Evolutionary conservation across 148 eudicot genomes (phyloP), one percentile per base, ranked within the genome.

Genomic region (Arbutus unedo): DNA sequence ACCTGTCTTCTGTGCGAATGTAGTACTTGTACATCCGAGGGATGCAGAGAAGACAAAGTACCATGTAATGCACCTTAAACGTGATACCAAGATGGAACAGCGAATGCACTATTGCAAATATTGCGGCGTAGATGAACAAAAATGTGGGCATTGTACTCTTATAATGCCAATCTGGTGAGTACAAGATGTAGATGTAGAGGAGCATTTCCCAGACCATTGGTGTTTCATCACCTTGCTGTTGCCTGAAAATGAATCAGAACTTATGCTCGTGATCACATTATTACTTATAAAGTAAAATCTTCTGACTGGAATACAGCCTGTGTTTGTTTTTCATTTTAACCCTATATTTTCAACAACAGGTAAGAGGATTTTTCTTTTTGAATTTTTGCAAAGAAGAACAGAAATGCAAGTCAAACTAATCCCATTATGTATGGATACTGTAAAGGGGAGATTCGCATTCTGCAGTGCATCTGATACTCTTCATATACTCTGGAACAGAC

Each of bases 131-230:
- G 23, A 94, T 82, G 88, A 92, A 92, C 76, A 94, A 81, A 79
- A 94, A 91, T 31, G 95, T 92, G 15, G 95, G 98, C 93, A 94
- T 94, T 73, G 98, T 94, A 87, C 95, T 94, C 83, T 89, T 88
- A 74, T 94, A 94, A 79, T 94, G 98, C 98, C 98, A 94, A 87
- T 92, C 98, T 19, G 98, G 95, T 9, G 98, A 94, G 87, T 94
- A 92, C 49, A 94, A 92, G 82, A 94, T 94, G 88, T 94, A 92
- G 74, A 94, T 91, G 83, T 94, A 94, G 48, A 94, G 93, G 81
- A 94, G 95, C 94, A 94, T 87, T 81, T 94, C 98, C 98, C 98
- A 94, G 8, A 94, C 94, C 98, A 94, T 94, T 31, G 98, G 98
- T 57, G 98, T 94, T 87, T 94, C 98, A 84, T 94, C 95, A 70